Percentiles rank a stretch among this genome's conserved stretches.
These are phyloP conservation scores for Iberis pinnata DNA, from an alignment of 345 rosid genomes.

Conservation along the genomic window DNA sequence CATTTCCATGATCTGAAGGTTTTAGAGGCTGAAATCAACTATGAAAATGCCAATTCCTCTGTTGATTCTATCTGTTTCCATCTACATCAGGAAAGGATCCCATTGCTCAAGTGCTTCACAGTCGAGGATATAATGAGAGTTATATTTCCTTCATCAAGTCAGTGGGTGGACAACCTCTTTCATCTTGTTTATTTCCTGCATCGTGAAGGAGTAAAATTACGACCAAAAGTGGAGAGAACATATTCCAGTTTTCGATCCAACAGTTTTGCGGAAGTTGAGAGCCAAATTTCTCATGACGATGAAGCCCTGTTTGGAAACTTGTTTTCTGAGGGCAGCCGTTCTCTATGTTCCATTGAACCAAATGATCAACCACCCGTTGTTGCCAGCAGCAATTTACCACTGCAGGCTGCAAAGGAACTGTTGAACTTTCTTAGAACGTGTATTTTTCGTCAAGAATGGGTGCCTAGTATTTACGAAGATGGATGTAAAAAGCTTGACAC, in stretches of 20 bases:
- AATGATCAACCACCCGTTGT: slow-evolving; percentile 59
- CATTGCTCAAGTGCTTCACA: slow-evolving; percentile 53
- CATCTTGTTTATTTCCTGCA: slow-evolving; percentile 62
- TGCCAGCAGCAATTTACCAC: slow-evolving; percentile 57
- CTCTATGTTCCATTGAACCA: slow-evolving; percentile 62
- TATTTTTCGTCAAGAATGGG: slow-evolving; percentile 67
- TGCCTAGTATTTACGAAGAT: slow-evolving; percentile 58
- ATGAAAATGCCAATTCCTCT: slow-evolving; percentile 27
- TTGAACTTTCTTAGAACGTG: slow-evolving; percentile 65
- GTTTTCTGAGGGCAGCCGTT: slow-evolving; percentile 77
- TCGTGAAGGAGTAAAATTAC: slow-evolving; percentile 67
- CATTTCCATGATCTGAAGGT: slow-evolving; percentile 47
- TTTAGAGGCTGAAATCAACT: slow-evolving; percentile 33
- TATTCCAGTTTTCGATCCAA: slow-evolving; percentile 52
- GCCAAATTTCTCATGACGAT: slow-evolving; percentile 75
- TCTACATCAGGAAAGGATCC: slow-evolving; percentile 50
- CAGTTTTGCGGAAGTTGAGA: slow-evolving; percentile 64
- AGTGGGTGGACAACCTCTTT: slow-evolving; percentile 76
- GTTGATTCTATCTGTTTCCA: slow-evolving; percentile 42
- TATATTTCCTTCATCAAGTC: slow-evolving; percentile 63
- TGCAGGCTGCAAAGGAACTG: slow-evolving; percentile 69
- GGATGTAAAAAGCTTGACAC: slow-evolving; percentile 51
- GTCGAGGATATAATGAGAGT: slow-evolving; percentile 54
- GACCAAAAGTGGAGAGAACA: slow-evolving; percentile 61
- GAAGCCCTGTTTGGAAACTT: slow-evolving; percentile 95